Evolutionary conservation across 192 early-diverging fungal species (phyloP).

Genomic region (Backusella liffmaniae): DNA sequence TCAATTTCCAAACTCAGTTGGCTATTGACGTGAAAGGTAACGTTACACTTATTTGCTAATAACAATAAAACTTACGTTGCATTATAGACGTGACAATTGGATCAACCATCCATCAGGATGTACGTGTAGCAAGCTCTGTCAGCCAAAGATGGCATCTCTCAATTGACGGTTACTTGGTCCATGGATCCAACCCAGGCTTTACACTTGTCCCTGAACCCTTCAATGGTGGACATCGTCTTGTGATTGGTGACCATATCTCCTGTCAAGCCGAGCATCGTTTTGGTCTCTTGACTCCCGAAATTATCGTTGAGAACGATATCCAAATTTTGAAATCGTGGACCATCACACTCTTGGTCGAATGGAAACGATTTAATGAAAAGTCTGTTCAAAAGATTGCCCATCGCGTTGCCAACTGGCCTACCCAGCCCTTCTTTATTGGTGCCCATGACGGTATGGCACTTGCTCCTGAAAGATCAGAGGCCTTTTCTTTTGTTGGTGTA

Average conservation of each 20-base stretch:
- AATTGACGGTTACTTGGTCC: constrained; percentile 17
- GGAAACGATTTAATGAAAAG: neutral
- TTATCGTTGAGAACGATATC: neutral
- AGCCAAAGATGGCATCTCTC: constrained; percentile 21
- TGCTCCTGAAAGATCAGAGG: constrained; percentile 17
- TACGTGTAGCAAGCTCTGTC: neutral
- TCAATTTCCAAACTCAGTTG: constrained; percentile 25
- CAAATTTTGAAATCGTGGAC: constrained; percentile 21
- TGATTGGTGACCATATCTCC: neutral
- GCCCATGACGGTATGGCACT: constrained; percentile 14
- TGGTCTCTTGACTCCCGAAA: constrained; percentile 25
- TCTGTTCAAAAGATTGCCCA: constrained; percentile 12
- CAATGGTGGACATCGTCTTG: neutral
- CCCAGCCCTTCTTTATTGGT: constrained; percentile 18
- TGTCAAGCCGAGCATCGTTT: constrained; percentile 21
- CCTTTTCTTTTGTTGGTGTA: constrained; percentile 4
- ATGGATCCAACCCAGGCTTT: neutral
- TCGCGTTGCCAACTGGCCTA: constrained; percentile 23
- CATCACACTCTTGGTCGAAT: constrained; percentile 17
- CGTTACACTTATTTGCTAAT: neutral
- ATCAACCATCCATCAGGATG: neutral
- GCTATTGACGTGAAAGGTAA: constrained; percentile 18
- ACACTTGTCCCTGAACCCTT: constrained; percentile 1
- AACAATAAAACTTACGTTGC: neutral
- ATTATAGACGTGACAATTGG: neutral